Evolutionary conservation across 768 basidiomycete genomes (phyloP).

Genomic region (Suillus subaureus): DNA sequence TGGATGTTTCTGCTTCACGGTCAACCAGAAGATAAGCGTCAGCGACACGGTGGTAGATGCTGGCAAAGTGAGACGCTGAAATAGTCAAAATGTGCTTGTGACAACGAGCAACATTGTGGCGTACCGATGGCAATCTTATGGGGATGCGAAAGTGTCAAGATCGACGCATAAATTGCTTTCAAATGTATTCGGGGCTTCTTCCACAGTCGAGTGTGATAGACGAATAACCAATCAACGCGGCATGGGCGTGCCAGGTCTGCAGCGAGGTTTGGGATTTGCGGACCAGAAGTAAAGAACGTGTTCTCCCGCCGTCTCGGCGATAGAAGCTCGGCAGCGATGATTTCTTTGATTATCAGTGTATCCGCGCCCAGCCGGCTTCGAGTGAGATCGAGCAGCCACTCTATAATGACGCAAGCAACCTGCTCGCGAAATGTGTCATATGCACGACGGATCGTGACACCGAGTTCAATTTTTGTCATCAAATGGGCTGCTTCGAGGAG

Average conservation of each 20-base stretch:
- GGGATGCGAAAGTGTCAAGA: slow-evolving; percentile 68
- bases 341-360: slow-evolving; percentile 65
- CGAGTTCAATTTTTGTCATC: slow-evolving; percentile 87
- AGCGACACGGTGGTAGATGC: slow-evolving; percentile 83
- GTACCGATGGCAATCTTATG: slow-evolving; percentile 81
- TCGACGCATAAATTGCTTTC: slow-evolving; percentile 80
- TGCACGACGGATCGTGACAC: slow-evolving; percentile 84
- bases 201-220: slow-evolving; percentile 86
- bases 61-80: slow-evolving; percentile 80
- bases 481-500: slow-evolving; percentile 79
- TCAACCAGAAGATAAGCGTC: slow-evolving; percentile 92
- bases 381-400: slow-evolving; percentile 84
- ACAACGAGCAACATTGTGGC: slow-evolving; percentile 26
- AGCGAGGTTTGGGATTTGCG: slow-evolving; percentile 38
- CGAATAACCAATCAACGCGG: slow-evolving; percentile 72
- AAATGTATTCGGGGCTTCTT: slow-evolving; percentile 78
- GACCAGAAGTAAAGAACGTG: slow-evolving; percentile 43
- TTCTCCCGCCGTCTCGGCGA: slow-evolving; percentile 58
- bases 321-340: slow-evolving; percentile 71
- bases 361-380: slow-evolving; percentile 70
- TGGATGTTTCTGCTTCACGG: slow-evolving; percentile 91
- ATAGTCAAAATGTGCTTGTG: slow-evolving; percentile 9
- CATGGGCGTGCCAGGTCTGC: slow-evolving; percentile 51
- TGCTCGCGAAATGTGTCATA: slow-evolving; percentile 91
- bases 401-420: slow-evolving; percentile 78